A percentile compares a stretch with the other conserved stretches of the same genome.
Conservation (phyloP, 495 filamentous ascomycete genomes). For the Astrothelium subdiscretum region DNA sequence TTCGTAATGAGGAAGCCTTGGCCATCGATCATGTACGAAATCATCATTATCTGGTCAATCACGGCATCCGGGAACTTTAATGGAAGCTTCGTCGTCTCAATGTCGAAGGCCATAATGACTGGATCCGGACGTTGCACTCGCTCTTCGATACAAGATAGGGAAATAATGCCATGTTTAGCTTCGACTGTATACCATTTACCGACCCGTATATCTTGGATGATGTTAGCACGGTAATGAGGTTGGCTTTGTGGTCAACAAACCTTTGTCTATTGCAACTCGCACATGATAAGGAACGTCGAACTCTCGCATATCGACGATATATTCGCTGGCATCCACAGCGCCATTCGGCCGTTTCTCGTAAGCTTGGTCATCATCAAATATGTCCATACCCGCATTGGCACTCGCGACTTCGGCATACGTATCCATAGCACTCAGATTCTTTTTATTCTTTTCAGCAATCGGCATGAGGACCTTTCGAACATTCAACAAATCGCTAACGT, state of each 20-base stretch:
- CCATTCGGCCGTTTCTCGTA: conserved; percentile 75
- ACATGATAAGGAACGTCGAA: conserved; percentile 99
- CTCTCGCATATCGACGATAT: conserved; percentile 96
- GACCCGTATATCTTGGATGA: conserved; percentile 66
- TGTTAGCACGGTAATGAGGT: neutral
- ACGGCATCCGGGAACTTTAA: conserved; percentile 96
- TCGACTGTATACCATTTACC: conserved; percentile 97
- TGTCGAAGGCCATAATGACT: conserved; percentile 94
- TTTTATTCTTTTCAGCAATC: conserved; percentile 92
- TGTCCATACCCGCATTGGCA: conserved; percentile 78
- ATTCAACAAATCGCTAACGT: conserved; percentile 72
- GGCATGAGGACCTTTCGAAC: conserved; percentile 76
- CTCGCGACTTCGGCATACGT: conserved; percentile 69
- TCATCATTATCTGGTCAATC: conserved; percentile 99
- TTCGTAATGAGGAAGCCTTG: conserved; percentile 98
- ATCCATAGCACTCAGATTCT: conserved; percentile 90
- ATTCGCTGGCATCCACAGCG: conserved; percentile 86
- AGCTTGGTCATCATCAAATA: conserved; percentile 85
- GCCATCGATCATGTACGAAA: conserved; percentile 99
- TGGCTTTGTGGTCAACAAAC: conserved; percentile 33
- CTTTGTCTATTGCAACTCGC: conserved; percentile 91
- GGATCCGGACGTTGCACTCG: conserved; percentile 82
- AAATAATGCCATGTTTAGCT: conserved; percentile 79
- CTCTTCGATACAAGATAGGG: conserved; percentile 75
- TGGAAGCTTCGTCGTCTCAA: conserved; percentile 92